Base-by-base conservation (phyloP, 305 asterid genomes). In the Fraxinus floribunda region DNA sequence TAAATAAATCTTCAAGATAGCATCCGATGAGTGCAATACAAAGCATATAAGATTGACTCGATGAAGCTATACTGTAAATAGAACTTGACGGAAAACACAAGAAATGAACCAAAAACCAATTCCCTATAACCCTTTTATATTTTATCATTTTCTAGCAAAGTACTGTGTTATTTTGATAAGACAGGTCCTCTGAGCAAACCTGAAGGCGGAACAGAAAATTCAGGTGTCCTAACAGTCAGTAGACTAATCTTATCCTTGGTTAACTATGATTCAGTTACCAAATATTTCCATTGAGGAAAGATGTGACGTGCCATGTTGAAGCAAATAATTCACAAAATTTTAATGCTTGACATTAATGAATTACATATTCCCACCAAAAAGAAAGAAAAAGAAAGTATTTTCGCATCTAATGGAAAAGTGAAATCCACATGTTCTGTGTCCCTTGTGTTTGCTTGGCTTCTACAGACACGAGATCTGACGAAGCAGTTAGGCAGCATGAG, bases 1-100 rank as follows among this genome's bases (percentile, higher is more conserved):
- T 30, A 73, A 57, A 80, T 26, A 86, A 76, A 83, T 78, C 71
- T 34, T 84, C 68, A 83, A 78, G 82, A 46, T 78, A 72, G 26
- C 7, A 34, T 22, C 15, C 22, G 11, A 68, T 9, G 3, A 78
- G 6, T 22, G 78, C 30, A 34, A 68, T 60, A 73, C 73, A 75
- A 70, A 77, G 76, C 64, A 79, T 77, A 75, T 78, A 38, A 66
- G n/a, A 74, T 84, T 81, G 55, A 68, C 73, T 24, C 2, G 29
- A 75, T 30, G 78, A 75, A 80, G 38, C 57, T 73, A 81, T 18
- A 77, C 22, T 70, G 26, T 26, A 84, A 66, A 52, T n/a, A 64
- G 68, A 52, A 78, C 44, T 30, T 81, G 72, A 83, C 72, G 60
- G 66, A 81, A 70, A 11, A 76, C 29, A 80, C 24, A 72, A 82